Base-by-base conservation (phyloP, 441 rosid genomes). In the Rhodomyrtus psidioides region DNA sequence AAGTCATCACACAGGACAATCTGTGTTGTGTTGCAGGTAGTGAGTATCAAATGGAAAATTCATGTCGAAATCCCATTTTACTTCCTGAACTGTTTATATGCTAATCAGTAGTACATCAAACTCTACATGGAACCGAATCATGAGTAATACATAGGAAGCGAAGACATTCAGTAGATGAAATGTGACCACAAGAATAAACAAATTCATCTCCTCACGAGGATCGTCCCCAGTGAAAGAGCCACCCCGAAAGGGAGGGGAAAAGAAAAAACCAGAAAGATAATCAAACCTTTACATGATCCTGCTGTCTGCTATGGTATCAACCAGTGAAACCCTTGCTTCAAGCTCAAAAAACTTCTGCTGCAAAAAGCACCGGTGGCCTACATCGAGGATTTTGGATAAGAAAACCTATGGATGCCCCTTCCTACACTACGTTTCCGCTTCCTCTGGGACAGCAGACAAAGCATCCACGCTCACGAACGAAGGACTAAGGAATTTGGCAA, bases 401-500 rank as follows among this genome's bases (percentile, higher is more conserved):
- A 83, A 75, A 84, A 39, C 57, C 55, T 85, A 89, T 59, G 51
- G 79, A 84, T 51, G 26, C 56, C 54, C 85, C 53, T 85, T 75
- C 19, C 81, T 44, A 30, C 58, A 79, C 86, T 88, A 92, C 55
- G 90, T 88, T 88, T 92, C 93, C n/a, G 82, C 85, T 60, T 90
- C 93, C 90, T 92, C 95, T 15, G 84, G 88, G 70, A 92, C 91
- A 1, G 91, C 84, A 24, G 92, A 86, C 58, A 90, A 83, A 83
- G 85, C 86, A 39, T 89, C 87, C 9, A 6, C 85, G 74, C 84
- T 85, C 49, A 83, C 82, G 42, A 90, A 90, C 23, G 90, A 74
- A 12, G 93, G 93, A 81, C 85, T 86, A 46, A 91, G 92, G 88
- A 91, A 91, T 90, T 91, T 89, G 26, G 90, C 90, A 83, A 90